Evolutionary conservation across 1,284 basidiomycete species (phyloP).

Genomic region (Cryptococcus sp.): DNA sequence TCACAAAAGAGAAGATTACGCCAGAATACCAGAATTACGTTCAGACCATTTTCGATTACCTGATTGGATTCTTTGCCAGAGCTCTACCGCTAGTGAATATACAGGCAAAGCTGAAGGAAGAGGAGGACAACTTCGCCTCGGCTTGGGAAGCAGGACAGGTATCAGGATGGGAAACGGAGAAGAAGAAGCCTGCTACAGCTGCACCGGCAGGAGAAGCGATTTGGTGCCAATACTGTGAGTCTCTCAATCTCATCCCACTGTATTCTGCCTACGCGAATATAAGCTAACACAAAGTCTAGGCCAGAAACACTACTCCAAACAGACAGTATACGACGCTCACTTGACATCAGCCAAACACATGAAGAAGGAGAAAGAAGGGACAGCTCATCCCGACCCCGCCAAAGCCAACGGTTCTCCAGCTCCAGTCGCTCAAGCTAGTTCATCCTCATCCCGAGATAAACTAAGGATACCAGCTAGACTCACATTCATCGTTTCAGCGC

Average conservation of each 20-base stretch:
- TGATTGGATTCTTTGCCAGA: slow-evolving; percentile 79
- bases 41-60: slow-evolving; percentile 72
- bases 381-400: slow-evolving; percentile 21
- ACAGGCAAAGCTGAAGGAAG: slow-evolving; percentile 62
- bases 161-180: slow-evolving; percentile 66
- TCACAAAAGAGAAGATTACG: slow-evolving; percentile 64
- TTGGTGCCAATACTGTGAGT: slow-evolving; percentile 93
- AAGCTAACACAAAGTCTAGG: slow-evolving; percentile 52
- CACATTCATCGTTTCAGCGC: slow-evolving; percentile 64
- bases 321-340: slow-evolving; percentile 97
- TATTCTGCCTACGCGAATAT: not conserved
- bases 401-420: slow-evolving; percentile 22
- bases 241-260: not conserved
- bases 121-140: slow-evolving; percentile 65
- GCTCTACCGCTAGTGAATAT: slow-evolving; percentile 83
- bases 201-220: slow-evolving; percentile 58
- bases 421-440: slow-evolving; percentile 6
- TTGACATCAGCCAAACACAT: slow-evolving; percentile 90
- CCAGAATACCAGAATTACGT: slow-evolving; percentile 83
- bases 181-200: slow-evolving; percentile 13
- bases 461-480: slow-evolving; percentile 65
- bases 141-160: slow-evolving; percentile 76
- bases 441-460: slow-evolving; percentile 54
- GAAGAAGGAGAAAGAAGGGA: slow-evolving; percentile 63
- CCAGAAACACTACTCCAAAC: slow-evolving; percentile 89